phyloP scores from a whole-genome alignment of 192 early-diverging fungal genomes.

The Chytriomyces hyalinus region DNA sequence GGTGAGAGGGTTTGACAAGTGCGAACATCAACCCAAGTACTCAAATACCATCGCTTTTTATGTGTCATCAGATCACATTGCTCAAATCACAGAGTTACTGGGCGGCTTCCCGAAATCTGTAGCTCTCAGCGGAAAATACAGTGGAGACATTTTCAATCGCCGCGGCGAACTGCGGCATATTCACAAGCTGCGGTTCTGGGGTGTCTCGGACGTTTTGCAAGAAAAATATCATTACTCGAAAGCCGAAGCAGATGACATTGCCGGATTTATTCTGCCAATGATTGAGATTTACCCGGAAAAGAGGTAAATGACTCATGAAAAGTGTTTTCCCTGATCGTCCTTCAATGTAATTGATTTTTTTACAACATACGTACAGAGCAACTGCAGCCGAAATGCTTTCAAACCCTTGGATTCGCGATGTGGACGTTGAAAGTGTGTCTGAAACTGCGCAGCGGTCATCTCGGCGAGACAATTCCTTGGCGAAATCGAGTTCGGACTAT shows the following conservation, averaged over 20 bases:
- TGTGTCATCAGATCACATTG: constrained; percentile 80
- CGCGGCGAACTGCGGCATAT: constrained; percentile 85
- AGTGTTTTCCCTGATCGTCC: neutral
- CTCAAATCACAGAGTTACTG: constrained; percentile 93
- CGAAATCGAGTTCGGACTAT: constrained; percentile 26
- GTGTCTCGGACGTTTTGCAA: constrained; percentile 78
- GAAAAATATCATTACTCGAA: constrained; percentile 85
- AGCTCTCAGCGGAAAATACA: constrained; percentile 82
- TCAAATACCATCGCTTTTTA: neutral
- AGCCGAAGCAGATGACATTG: constrained; percentile 74
- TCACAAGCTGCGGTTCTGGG: constrained; percentile 81
- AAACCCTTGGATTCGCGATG: constrained; percentile 47
- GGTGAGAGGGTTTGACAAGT: constrained; percentile 51
- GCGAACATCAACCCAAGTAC: neutral
- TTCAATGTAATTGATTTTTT: neutral
- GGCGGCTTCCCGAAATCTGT: constrained; percentile 83
- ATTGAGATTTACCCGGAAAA: constrained; percentile 50
- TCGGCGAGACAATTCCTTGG: constrained; percentile 27
- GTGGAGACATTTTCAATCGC: constrained; percentile 85
- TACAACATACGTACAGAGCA: constrained; percentile 29
- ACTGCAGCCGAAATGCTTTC: constrained; percentile 51
- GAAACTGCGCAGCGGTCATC: constrained; percentile 32
- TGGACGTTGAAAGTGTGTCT: constrained; percentile 36
- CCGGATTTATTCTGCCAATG: constrained; percentile 87
- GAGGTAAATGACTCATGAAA: constrained; percentile 19